These are phyloP conservation scores for Rhizopus delemar DNA, from an alignment of 371 early-diverging fungal species.

Conservation along the genomic window DNA sequence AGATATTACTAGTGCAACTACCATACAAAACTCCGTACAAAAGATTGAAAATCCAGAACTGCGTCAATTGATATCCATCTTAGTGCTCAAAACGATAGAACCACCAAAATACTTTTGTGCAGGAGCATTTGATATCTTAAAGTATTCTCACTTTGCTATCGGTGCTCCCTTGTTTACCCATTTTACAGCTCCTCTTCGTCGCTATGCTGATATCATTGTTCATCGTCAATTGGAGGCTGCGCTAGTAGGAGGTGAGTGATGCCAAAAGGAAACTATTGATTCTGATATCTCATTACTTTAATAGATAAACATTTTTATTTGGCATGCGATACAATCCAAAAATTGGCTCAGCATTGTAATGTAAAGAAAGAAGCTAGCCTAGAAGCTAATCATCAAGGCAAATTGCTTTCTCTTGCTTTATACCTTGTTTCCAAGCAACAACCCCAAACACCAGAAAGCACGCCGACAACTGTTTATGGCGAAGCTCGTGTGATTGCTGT, in stretches of 20 bases:
- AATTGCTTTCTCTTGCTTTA: slow-evolving; percentile 63
- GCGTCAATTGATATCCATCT: slow-evolving; percentile 57
- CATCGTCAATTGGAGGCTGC: slow-evolving; percentile 73
- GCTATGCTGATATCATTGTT: slow-evolving; percentile 94
- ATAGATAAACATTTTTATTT: slow-evolving; percentile 58
- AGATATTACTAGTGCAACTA: slow-evolving; percentile 50
- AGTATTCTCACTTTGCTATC: slow-evolving; percentile 76
- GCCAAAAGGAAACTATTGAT: background rate
- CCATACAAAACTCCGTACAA: slow-evolving; percentile 69
- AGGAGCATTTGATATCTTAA: slow-evolving; percentile 67
- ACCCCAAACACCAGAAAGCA: slow-evolving; percentile 24
- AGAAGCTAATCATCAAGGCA: slow-evolving; percentile 73
- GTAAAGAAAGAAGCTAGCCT: slow-evolving; percentile 71
- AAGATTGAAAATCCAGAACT: slow-evolving; percentile 55
- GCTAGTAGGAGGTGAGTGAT: slow-evolving; percentile 19
- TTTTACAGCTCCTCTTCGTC: slow-evolving; percentile 92
- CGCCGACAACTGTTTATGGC: slow-evolving; percentile 27
- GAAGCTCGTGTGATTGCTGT: slow-evolving; percentile 52
- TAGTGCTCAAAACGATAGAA: slow-evolving; percentile 76
- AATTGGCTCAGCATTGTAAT: slow-evolving; percentile 72
- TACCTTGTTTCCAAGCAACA: slow-evolving; percentile 36
- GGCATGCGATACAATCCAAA: slow-evolving; percentile 50
- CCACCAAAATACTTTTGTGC: slow-evolving; percentile 89
- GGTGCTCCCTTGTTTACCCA: slow-evolving; percentile 82
- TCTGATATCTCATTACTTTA: slow-evolving; percentile 3